Evolutionary conservation across 768 basidiomycete species (phyloP), one percentile per base, ranked within the genome.

Genomic region (Kwoniella newhampshirensis): DNA sequence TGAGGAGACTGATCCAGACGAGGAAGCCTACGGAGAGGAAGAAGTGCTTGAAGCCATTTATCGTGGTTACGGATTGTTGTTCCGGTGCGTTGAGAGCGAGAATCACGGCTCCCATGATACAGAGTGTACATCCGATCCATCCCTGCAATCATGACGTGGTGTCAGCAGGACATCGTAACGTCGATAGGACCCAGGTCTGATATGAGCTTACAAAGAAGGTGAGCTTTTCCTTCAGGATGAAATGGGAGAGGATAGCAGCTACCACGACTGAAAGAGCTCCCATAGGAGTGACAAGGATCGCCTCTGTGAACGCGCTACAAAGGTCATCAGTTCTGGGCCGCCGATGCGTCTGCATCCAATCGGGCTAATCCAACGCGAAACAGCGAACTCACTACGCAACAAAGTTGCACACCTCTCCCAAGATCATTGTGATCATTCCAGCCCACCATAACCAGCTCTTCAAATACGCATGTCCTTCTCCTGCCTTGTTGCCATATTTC

Each of bases 241-340:
- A 81, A 27, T 90, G 92, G 6, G 93, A 93, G 17, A 97, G 79
- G 30, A 94, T 87, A 47, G 93, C 92, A 75, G 87, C 94, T 62
- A 98, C 81, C 63, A 99, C 96, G 65, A 99, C 96, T 18, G 91
- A 92, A 52, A 99, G 83, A 7, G 94, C 92, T 39, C 94, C 94
- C 67, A 99, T 83, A 2, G 94, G 96, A 36, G 94, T 98, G 59
- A 98, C 96, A 58, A 97, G 85, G 67, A 98, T 87, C 26, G 91
- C 91, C 74, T 91, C 87, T 23, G 89, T 86, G 74, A 93, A 92
- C 6, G 91, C 89, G 71, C 93, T 91, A 45, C 86, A 86, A 85
- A 73, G 37, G n/a, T 18, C 18, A 18, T 44, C 5, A 27, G 4
- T 1, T 1, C 6, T 13, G 2, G 17, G 37, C 18, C 21, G 49